A percentile compares a stretch with the other conserved stretches of the same genome.
Evolutionary conservation across 805 yeast species (phyloP).

Genomic region (Suhomyces canberraensis): DNA sequence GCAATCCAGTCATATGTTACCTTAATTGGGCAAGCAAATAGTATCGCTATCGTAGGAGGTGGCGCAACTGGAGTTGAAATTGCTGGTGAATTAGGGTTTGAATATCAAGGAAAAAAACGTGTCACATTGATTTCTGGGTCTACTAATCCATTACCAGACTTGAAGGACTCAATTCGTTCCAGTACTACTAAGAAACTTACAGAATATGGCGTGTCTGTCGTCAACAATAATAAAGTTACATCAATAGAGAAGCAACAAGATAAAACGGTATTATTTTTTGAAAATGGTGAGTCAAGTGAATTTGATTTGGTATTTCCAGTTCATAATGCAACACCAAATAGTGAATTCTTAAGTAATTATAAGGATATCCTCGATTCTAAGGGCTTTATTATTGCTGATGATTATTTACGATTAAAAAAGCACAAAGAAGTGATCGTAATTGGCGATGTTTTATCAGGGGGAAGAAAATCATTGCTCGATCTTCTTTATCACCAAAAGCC

Average conservation of each 20-base stretch:
- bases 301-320: constrained; percentile 33
- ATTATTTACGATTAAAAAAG: constrained; percentile 21
- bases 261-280: constrained; percentile 12
- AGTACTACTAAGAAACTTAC: constrained; percentile 16
- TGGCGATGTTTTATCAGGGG: constrained; percentile 32
- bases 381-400: constrained; percentile 30
- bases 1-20: constrained; percentile 14
- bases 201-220: constrained; percentile 20
- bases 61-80: constrained; percentile 37
- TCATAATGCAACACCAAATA: constrained; percentile 26
- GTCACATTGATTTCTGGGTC: constrained; percentile 28
- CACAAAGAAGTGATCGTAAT: constrained; percentile 27
- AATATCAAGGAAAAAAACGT: constrained; percentile 12
- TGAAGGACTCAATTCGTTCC: constrained; percentile 12
- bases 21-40: constrained; percentile 17
- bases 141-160: constrained; percentile 13
- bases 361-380: constrained; percentile 16
- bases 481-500: constrained; percentile 20
- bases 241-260: background rate
- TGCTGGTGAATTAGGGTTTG: constrained; percentile 34
- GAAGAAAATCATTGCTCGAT: constrained; percentile 24
- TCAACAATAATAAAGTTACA: constrained; percentile 15
- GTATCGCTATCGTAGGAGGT: constrained; percentile 35
- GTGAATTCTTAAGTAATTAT: constrained; percentile 25
- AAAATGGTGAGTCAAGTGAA: constrained; percentile 13